Evolutionary conservation across 257 asterid species (phyloP), one percentile per base, ranked within the genome.

Genomic region (Jacaranda copaia): DNA sequence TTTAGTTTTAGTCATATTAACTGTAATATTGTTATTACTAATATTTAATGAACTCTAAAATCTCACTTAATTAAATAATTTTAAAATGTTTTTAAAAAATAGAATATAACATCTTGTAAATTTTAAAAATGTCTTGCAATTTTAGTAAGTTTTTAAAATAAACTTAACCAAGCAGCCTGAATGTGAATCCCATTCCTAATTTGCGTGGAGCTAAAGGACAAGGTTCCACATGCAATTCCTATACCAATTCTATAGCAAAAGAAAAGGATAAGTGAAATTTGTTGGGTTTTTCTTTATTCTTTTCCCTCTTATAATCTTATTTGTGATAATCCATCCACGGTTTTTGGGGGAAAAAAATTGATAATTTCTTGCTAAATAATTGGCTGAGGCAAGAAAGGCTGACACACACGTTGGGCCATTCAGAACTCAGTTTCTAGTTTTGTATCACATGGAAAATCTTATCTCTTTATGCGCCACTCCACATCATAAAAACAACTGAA

Each of bases 391-490:
- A 58, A 46, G 61, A 70, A 55, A 70, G 56, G 39, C 46, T 62
- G 32, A 68, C 55, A 12, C n/a, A 65, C 48, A 32, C 19, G 25
- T 51, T 74, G 75, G 73, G 63, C 67, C 73, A 78, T 16, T 36
- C 55, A 73, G 77, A 57, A 64, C 40, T 76, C 32, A 58, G 61
- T 58, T 70, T 76, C 56, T 72, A 77, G 62, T 72, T 72, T 65
- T 81, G 82, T 77, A 77, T 68, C 73, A 77, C 82, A 65, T 77
- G 79, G 62, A 52, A 59, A 6, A 36, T 75, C 60, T 8, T 68
- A 80, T 74, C 81, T 40, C 2, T 68, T 64, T 38, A 43, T 5
- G 10, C 6, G 8, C 63, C 5, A 8, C 36, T 20, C 14, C 6
- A 57, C 39, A 46, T 38, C 45, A 35, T 7, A 57, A 25, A 45